These are phyloP conservation scores for Ustilago tritici DNA, from an alignment of 1,284 basidiomycete species.

Conservation along the genomic window DNA sequence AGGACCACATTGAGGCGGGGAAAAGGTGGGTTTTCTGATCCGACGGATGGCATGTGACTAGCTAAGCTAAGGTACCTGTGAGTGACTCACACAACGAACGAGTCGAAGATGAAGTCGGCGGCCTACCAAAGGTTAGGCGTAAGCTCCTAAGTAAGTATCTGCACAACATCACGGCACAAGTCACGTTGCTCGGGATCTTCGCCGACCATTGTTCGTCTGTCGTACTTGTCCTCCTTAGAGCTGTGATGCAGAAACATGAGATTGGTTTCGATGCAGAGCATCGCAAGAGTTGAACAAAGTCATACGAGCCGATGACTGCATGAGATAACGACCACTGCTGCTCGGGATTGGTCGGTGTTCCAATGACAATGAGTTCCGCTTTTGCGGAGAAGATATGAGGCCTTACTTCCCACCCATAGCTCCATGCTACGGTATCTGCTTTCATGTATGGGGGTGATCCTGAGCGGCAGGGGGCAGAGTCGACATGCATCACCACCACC, in stretches of 20 bases:
- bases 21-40: neutral
- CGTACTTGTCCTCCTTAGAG: neutral
- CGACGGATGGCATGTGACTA: conserved; percentile 14
- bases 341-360: neutral
- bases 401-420: neutral
- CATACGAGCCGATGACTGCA: neutral
- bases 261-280: conserved; percentile 1
- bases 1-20: neutral
- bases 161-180: conserved; percentile 1
- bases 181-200: conserved; percentile 5
- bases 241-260: no score
- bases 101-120: conserved; percentile 15
- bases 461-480: neutral
- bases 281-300: neutral
- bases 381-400: neutral
- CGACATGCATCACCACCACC: neutral
- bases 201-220: conserved; percentile 3
- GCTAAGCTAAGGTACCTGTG: neutral
- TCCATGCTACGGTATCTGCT: neutral
- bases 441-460: neutral
- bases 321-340: neutral
- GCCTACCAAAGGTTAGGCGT: conserved; percentile 1
- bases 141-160: neutral
- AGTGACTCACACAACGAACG: conserved; percentile 1
- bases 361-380: neutral